Conservation (phyloP, 1,139 yeast species). For the Magnusiomyces ingens region DNA sequence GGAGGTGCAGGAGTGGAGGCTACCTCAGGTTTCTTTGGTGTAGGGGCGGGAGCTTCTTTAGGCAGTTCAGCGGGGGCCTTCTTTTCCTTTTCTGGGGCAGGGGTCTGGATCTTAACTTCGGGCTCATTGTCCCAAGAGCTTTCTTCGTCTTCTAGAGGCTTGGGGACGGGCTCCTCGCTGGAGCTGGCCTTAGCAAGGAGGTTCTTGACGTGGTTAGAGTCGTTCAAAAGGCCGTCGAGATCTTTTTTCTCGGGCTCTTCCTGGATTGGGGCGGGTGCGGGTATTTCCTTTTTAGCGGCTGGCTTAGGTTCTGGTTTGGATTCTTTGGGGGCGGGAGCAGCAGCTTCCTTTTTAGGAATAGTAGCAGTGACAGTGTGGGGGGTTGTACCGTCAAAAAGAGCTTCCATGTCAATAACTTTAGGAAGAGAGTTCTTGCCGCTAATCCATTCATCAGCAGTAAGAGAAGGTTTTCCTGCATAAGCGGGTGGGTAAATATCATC, state of each 20-base stretch:
- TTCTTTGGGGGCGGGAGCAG: constrained; percentile 20
- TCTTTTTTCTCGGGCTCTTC: constrained; percentile 8
- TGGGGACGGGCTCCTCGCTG: constrained; percentile 36
- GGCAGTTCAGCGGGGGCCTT: too few species aligned
- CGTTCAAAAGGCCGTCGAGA: constrained; percentile 18
- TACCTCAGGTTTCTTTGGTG: too few species aligned
- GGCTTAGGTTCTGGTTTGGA: constrained; percentile 12
- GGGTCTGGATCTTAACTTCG: not conserved
- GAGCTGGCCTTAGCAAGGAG: constrained; percentile 46
- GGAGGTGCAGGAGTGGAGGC: too few species aligned
- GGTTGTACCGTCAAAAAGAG: constrained; percentile 68
- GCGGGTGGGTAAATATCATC: constrained; percentile 89
- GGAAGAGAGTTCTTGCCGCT: constrained; percentile 74
- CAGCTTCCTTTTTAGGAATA: constrained; percentile 13
- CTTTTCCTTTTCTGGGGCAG: not conserved
- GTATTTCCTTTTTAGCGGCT: not conserved
- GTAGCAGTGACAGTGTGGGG: constrained; percentile 24
- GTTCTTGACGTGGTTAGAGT: constrained; percentile 42
- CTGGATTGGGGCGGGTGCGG: not conserved
- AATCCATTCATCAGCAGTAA: constrained; percentile 73
- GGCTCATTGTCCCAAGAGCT: constrained; percentile 29
- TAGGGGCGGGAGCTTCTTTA: too few species aligned
- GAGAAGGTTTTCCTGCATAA: constrained; percentile 71
- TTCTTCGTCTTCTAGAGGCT: constrained; percentile 19
- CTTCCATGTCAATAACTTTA: constrained; percentile 66